Base-by-base conservation (phyloP, 2,329 filamentous ascomycete species). In the Apiospora marii region DNA sequence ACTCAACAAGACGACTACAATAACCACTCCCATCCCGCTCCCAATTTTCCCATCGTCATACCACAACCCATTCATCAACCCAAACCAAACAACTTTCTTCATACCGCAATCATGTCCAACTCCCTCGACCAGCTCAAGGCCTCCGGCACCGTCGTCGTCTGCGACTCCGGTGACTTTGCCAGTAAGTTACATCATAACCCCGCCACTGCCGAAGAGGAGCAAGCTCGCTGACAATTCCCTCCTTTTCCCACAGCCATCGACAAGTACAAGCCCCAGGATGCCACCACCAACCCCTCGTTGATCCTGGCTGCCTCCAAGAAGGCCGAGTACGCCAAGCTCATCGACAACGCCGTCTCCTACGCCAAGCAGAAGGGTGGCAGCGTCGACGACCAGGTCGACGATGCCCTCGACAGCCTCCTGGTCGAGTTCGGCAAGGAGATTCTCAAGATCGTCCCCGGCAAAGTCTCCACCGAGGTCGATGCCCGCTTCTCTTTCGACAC, bases 191-290 rank as follows among this genome's bases (percentile, higher is more conserved):
- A 74, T 71, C 73, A 74, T 73, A 24, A 58, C 51, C 70, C 24
- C 13, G 53, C 48, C 16, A 22, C 70, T 43, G 46, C 37, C 46
- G 68, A 27, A 34, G 6, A 37, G 64, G 27, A 16, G 24, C 14
- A 24, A 19, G 16, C 51, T 53, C 14, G 24, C 49, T 58, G 19
- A 58, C 51, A 5, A 22, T 8, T 34, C 14, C 6, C 37, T 41
- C 24, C 14, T 22, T 7, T n/a, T 46, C 34, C 41, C 30, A 84
- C 87, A 91, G 95, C 95, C 85, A 99, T 99, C 85, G 95, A 90
- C 89, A 98, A 98, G 90, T 99, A 99, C 92, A 97, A 98, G 92
- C 96, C 96, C 77, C 95, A 99, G 90, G 96, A 99, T 94, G 96
- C 96, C 82, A 99, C 96, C 85, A 99, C 96, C 88, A 99, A 99